A percentile compares a stretch with the other conserved stretches of the same genome.
These are phyloP conservation scores for Pulveroboletus sp. DNA, from an alignment of 768 basidiomycete genomes.

Conservation along the genomic window DNA sequence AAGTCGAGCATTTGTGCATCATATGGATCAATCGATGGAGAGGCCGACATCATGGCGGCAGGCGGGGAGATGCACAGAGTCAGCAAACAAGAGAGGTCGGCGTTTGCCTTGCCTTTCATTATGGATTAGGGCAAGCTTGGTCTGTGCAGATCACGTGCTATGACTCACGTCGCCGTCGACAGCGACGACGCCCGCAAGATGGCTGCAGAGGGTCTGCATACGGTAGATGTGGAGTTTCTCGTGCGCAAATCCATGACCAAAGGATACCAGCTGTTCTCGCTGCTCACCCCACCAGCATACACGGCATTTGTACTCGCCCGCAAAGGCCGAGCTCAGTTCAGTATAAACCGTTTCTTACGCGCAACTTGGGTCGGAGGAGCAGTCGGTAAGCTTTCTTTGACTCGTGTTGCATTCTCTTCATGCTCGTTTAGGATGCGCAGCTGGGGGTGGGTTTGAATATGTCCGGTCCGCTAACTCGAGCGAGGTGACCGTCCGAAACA, in stretches of 20 bases:
- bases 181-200: constrained; percentile 14
- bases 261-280: constrained; percentile 66
- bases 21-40: constrained; percentile 44
- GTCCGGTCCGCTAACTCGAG: constrained; percentile 54
- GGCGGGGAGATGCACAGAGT: constrained; percentile 15
- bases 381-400: constrained; percentile 34
- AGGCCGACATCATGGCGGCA: constrained; percentile 23
- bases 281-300: constrained; percentile 63
- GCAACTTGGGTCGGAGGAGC: constrained; percentile 73
- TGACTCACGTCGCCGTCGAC: background rate
- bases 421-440: constrained; percentile 31
- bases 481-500: constrained; percentile 45
- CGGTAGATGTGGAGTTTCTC: constrained; percentile 62
- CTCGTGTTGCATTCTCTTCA: background rate
- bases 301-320: constrained; percentile 49
- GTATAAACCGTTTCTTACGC: constrained; percentile 60
- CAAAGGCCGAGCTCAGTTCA: constrained; percentile 53
- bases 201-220: constrained; percentile 26
- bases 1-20: constrained; percentile 69
- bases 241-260: constrained; percentile 62
- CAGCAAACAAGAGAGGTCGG: constrained; percentile 12
- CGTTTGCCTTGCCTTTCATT: constrained; percentile 8
- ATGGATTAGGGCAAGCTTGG: constrained; percentile 30
- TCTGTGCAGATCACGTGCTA: constrained; percentile 31
- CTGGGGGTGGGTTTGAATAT: constrained; percentile 59